These are phyloP conservation scores for Rhizopogon sp. DNA, from an alignment of 768 basidiomycete genomes.

Conservation along the genomic window DNA sequence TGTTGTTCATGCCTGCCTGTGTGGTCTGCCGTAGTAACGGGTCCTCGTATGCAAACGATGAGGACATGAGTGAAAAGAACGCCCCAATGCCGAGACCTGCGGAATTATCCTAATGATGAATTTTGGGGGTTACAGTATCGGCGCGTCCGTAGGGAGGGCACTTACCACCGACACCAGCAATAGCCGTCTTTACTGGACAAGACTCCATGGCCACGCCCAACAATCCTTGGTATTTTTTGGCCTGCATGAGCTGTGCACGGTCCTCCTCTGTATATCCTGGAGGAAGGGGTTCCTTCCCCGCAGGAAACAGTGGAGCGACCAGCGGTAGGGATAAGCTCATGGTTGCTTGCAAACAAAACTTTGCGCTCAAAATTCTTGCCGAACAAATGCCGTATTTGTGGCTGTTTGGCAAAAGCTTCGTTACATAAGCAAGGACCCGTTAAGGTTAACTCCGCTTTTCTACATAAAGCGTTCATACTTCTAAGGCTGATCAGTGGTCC, in stretches of 20 bases:
- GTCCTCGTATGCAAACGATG: slow-evolving; percentile 94
- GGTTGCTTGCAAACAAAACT: background rate
- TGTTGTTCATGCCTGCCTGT: slow-evolving; percentile 49
- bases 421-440: slow-evolving; percentile 15
- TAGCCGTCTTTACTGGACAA: slow-evolving; percentile 75
- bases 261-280: slow-evolving; percentile 82
- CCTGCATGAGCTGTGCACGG: slow-evolving; percentile 55
- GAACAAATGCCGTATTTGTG: slow-evolving; percentile 6
- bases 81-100: slow-evolving; percentile 89
- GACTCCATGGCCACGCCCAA: slow-evolving; percentile 76
- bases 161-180: slow-evolving; percentile 83
- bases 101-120: background rate
- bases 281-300: slow-evolving; percentile 86
- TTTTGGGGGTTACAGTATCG: slow-evolving; percentile 1
- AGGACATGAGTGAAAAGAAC: slow-evolving; percentile 94
- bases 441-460: too few relatives aligned
- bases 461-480: too few relatives aligned
- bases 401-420: slow-evolving; percentile 24
- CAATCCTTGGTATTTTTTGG: slow-evolving; percentile 73
- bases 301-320: slow-evolving; percentile 71
- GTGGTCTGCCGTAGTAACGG: slow-evolving; percentile 69
- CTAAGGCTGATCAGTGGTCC: too few relatives aligned
- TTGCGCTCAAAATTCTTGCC: slow-evolving; percentile 3
- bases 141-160: slow-evolving; percentile 5
- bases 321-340: slow-evolving; percentile 30